phyloP scores from a whole-genome alignment of 164 flowering plant species.

The Nymphaea colorata region DNA sequence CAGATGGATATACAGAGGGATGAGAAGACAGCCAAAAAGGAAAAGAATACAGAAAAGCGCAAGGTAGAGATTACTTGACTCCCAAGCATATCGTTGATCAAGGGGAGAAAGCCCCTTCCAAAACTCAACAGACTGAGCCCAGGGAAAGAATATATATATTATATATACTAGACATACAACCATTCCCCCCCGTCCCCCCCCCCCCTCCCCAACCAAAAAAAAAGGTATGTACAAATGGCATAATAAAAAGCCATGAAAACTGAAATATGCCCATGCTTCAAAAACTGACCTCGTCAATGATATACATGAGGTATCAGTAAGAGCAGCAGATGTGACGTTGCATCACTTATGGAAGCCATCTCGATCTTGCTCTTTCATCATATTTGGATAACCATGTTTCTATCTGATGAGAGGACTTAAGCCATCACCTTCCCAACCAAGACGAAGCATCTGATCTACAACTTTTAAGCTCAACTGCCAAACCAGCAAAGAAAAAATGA shows the following conservation, averaged over 20 bases:
- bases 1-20: too few relatives aligned
- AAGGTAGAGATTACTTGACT: too few relatives aligned
- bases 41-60: too few relatives aligned
- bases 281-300: neutral
- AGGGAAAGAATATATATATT: too few relatives aligned
- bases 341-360: neutral
- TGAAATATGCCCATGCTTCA: neutral
- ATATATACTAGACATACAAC: too few relatives aligned
- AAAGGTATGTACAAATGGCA: neutral
- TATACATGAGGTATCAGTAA: neutral
- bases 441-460: conserved; percentile 96
- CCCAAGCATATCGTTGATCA: neutral
- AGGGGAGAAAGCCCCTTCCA: neutral
- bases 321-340: neutral
- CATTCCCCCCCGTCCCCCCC: too few relatives aligned
- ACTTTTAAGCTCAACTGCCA: conserved; percentile 91
- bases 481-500: neutral
- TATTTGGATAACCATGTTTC: neutral
- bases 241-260: neutral
- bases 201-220: neutral
- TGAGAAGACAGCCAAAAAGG: too few relatives aligned
- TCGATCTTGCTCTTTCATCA: neutral
- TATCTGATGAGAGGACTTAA: conserved; percentile 73
- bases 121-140: neutral
- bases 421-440: conserved; percentile 98